Conservation (phyloP, 2,329 filamentous ascomycete species). For the Xylaria sp. region DNA sequence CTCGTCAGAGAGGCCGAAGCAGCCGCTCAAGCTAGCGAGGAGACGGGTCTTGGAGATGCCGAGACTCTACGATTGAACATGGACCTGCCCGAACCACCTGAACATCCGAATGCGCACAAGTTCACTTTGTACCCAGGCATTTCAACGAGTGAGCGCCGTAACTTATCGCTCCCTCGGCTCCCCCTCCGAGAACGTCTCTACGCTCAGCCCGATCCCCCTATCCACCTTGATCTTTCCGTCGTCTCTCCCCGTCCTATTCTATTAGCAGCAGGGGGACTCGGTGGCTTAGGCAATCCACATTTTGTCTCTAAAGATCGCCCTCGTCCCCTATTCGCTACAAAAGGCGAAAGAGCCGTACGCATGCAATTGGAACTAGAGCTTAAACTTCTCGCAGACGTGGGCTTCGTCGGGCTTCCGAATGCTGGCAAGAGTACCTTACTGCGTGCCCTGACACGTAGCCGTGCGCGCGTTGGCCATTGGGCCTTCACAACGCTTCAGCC, state of each 20-base stretch:
- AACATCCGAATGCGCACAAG: slow-evolving; percentile 68
- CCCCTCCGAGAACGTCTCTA: slow-evolving; percentile 65
- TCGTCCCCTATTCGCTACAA: slow-evolving; percentile 87
- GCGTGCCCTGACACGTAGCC: slow-evolving; percentile 86
- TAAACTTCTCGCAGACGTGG: slow-evolving; percentile 94
- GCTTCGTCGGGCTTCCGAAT: slow-evolving; percentile 93
- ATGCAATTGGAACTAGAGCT: slow-evolving; percentile 88
- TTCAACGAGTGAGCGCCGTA: slow-evolving; percentile 73
- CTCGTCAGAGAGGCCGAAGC: slow-evolving; percentile 48
- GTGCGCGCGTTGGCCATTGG: slow-evolving; percentile 91
- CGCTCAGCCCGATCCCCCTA: slow-evolving; percentile 76
- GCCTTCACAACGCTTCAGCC: slow-evolving; percentile 96
- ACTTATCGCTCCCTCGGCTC: slow-evolving; percentile 61
- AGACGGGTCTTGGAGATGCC: slow-evolving; percentile 47
- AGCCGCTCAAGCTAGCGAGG: slow-evolving; percentile 55
- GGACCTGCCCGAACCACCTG: slow-evolving; percentile 52
- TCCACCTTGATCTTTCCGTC: slow-evolving; percentile 77
- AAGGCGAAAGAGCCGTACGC: slow-evolving; percentile 81
- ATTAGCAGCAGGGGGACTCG: slow-evolving; percentile 86
- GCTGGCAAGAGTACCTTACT: slow-evolving; percentile 95
- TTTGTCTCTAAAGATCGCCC: slow-evolving; percentile 82
- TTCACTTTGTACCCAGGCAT: slow-evolving; percentile 90
- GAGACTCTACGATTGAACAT: slow-evolving; percentile 36
- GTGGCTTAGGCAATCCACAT: slow-evolving; percentile 92
- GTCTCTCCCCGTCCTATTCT: slow-evolving; percentile 87